Evolutionary conservation across 176 grass and related monocot genomes (phyloP).

Genomic region (Carex cristatella): DNA sequence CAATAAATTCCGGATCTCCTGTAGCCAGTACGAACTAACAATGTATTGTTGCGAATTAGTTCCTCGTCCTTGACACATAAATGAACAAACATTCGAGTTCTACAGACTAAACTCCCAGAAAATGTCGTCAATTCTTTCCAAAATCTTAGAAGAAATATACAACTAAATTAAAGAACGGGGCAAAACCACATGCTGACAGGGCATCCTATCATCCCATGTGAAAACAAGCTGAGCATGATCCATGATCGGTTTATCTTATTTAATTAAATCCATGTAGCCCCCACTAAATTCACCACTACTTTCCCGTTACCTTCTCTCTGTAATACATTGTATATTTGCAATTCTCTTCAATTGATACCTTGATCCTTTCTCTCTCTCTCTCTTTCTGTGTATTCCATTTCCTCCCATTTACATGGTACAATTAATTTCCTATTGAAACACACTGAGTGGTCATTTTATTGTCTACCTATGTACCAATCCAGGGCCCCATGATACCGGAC

Average conservation of each 20-base stretch:
- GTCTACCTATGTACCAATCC: neutral
- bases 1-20: neutral
- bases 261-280: constrained; percentile 20
- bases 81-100: neutral
- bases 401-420: constrained; percentile 6
- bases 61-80: neutral
- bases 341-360: neutral
- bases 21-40: neutral
- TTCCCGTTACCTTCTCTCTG: neutral
- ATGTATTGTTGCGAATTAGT: too few relatives aligned
- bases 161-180: neutral
- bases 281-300: constrained; percentile 7
- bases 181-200: neutral
- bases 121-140: neutral
- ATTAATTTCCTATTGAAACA: neutral
- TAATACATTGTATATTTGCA: neutral
- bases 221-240: neutral
- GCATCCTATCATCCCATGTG: neutral
- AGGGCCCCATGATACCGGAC: neutral
- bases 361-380: neutral
- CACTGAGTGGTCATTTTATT: neutral
- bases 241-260: constrained; percentile 15
- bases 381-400: neutral
- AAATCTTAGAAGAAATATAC: neutral
- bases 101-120: neutral